Evolutionary conservation across 2,329 filamentous ascomycete species (phyloP).

Genomic region (Tolypocladium amazonense): DNA sequence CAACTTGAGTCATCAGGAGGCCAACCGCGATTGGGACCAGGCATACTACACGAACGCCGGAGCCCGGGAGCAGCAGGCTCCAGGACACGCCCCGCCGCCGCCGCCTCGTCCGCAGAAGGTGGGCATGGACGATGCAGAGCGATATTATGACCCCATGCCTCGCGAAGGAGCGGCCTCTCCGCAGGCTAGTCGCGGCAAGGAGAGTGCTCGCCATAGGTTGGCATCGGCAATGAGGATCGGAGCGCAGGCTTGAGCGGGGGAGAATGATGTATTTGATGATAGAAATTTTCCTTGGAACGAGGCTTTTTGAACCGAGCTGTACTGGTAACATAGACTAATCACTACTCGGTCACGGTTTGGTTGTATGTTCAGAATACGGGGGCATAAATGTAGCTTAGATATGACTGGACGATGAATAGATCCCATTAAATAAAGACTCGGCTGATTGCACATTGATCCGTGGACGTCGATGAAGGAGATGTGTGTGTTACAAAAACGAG

Average conservation of each 20-base stretch:
- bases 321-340: not conserved
- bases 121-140: conserved; percentile 21
- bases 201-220: conserved; percentile 21
- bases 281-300: not conserved
- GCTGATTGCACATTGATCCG: not conserved
- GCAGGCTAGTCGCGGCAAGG: conserved; percentile 8
- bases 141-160: conserved; percentile 18
- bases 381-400: not conserved
- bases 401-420: not conserved
- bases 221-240: conserved; percentile 22
- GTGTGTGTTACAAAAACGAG: no score
- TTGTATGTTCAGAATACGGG: not conserved
- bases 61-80: conserved; percentile 7
- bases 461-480: not conserved
- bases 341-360: not conserved
- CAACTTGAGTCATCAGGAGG: conserved; percentile 11
- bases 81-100: conserved; percentile 19
- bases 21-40: conserved; percentile 16
- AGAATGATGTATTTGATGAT: not conserved
- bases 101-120: conserved; percentile 26
- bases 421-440: not conserved
- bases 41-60: conserved; percentile 13
- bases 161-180: conserved; percentile 5
- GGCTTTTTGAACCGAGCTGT: not conserved
- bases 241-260: not conserved